Percentiles rank a stretch among this genome's conserved stretches.
Conservation (phyloP, 768 basidiomycete species). For the Pluteus cervinus region DNA sequence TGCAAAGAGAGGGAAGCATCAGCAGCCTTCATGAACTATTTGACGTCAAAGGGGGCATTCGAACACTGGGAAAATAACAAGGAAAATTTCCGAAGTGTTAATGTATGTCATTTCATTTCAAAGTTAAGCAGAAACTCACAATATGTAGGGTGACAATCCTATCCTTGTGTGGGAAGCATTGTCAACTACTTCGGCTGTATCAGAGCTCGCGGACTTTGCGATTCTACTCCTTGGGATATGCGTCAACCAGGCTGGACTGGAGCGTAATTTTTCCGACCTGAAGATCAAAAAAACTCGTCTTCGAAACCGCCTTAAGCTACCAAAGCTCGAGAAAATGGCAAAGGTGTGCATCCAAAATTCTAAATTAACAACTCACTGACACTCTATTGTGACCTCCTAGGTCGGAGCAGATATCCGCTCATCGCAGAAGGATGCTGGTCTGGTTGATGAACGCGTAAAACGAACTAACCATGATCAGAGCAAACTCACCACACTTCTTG, state of each 20-base stretch:
- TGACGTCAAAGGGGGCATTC: conserved; percentile 11
- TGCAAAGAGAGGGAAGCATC: conserved; percentile 14
- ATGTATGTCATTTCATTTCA: no score
- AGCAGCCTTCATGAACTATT: conserved; percentile 14
- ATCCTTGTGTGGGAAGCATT: conserved; percentile 14
- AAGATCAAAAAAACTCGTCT: conserved; percentile 21
- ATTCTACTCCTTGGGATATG: conserved; percentile 15
- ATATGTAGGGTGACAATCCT: conserved; percentile 16
- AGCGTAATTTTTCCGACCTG: conserved; percentile 19
- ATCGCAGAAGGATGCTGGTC: conserved; percentile 12
- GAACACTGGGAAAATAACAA: conserved; percentile 14
- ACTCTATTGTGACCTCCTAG: conserved; percentile 3
- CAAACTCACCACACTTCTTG: conserved; percentile 10
- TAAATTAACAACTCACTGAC: conserved; percentile 3
- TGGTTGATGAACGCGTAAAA: conserved; percentile 7
- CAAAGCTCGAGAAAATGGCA: conserved; percentile 20
- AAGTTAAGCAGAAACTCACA: no score
- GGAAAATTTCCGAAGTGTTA: conserved; percentile 7
- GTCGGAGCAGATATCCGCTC: conserved; percentile 17
- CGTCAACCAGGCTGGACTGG: conserved; percentile 17
- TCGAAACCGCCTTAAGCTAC: conserved; percentile 15
- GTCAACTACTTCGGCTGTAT: not conserved
- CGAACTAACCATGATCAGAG: conserved; percentile 13
- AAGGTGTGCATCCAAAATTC: conserved; percentile 14
- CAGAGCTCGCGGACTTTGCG: conserved; percentile 17